Evolutionary conservation across 2,329 filamentous ascomycete species (phyloP), one percentile per base, ranked within the genome.

Genomic region (Amesomyces nigricolor): DNA sequence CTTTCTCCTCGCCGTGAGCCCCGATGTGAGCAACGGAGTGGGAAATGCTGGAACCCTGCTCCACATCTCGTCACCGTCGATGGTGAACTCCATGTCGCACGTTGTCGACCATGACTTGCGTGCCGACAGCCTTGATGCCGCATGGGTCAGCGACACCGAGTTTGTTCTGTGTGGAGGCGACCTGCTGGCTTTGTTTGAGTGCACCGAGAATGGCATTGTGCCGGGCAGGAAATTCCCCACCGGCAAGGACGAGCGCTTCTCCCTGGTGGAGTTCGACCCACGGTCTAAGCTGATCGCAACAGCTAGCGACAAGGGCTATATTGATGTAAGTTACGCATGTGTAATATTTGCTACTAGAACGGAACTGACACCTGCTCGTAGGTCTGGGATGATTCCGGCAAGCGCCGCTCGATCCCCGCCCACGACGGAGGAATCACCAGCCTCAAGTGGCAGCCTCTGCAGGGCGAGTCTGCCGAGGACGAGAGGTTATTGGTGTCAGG

Each of bases 401-500:
- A 79, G 54, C 73, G 77, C 22, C 76, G 75, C 51, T 77, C 79
- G 39, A 82, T 85, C 54, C 75, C 75, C 45, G 81, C 82, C 6
- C 83, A 86, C 61, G 76, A 78, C 53, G 80, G 81, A 17, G 68
- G 75, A 22, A 78, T 86, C 51, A 83, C 80, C 0, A 75, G 78
- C 3, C 71, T 86, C 59, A 73, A 76, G 57, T 86, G 82, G 82
- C 83, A 86, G 62, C 82, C 83, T 10, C 60, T 80, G 16, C 73
- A 75, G 54, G 63, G 67, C 13, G 66, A 67, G 2, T 53, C 63
- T 0, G 53, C 64, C 4, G 71, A 76, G 6, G 76, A 77, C 48
- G 80, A 84, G 59, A 73, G 83, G 22, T 70, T 86, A 3, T 75
- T 85, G 54, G 82, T 83, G 7, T 81, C 82, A 1, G 81, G 81